Percentiles rank a stretch among this genome's conserved stretches.
phyloP scores from a whole-genome alignment of 257 asterid genomes.

The Echites panduratus region DNA sequence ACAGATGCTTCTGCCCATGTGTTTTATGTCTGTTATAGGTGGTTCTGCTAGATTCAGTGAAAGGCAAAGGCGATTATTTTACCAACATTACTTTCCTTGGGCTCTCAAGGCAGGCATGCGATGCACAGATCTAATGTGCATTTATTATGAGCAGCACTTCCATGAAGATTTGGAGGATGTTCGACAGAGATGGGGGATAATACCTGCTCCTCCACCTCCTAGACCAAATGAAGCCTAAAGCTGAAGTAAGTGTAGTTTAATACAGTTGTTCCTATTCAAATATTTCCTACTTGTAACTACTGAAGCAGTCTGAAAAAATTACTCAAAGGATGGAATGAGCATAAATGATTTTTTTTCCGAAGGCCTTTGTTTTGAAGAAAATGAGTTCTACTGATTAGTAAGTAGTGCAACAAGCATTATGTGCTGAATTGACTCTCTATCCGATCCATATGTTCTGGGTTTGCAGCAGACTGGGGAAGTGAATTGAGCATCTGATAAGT shows the following conservation, averaged over 20 bases:
- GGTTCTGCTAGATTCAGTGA: slow-evolving; percentile 78
- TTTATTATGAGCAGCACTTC: slow-evolving; percentile 84
- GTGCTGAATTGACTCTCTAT: neutral
- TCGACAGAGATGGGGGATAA: slow-evolving; percentile 70
- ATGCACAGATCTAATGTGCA: slow-evolving; percentile 75
- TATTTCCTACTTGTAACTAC: neutral
- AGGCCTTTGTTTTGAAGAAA: neutral
- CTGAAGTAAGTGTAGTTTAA: neutral
- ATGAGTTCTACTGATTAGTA: neutral
- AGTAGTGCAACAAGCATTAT: neutral
- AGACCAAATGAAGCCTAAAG: slow-evolving; percentile 14
- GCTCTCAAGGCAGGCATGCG: slow-evolving; percentile 73
- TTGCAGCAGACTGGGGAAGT: neutral
- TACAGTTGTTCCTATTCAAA: neutral
- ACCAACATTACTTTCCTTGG: slow-evolving; percentile 94
- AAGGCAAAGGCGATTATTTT: slow-evolving; percentile 69
- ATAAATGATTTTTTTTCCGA: neutral
- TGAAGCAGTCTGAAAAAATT: neutral
- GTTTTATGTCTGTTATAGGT: slow-evolving; percentile 76
- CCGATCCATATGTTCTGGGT: neutral
- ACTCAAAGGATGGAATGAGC: neutral
- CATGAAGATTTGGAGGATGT: slow-evolving; percentile 81
- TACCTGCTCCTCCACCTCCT: slow-evolving; percentile 64
- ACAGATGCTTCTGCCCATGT: slow-evolving; percentile 96
- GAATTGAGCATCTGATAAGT: neutral